Percentiles rank a stretch among this genome's conserved stretches.
Evolutionary conservation across 441 rosid genomes (phyloP).

Genomic region (Biscutella auriculata): DNA sequence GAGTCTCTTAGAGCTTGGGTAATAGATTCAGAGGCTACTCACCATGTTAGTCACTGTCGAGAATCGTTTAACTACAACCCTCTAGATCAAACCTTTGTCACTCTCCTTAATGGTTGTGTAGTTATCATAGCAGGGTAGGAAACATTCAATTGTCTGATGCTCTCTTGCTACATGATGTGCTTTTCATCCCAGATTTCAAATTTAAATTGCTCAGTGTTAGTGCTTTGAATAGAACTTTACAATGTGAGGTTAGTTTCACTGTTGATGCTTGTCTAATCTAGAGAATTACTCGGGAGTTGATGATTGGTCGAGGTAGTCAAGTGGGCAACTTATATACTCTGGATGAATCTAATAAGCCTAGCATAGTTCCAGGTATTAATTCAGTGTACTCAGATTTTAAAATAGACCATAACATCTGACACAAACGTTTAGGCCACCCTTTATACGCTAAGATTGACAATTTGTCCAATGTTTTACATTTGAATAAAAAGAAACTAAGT

Average conservation of each 20-base stretch:
- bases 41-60: too few species aligned
- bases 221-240: too few species aligned
- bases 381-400: neutral
- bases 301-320: neutral
- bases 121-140: neutral
- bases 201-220: neutral
- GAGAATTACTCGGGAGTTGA: neutral
- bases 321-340: neutral
- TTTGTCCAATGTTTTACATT: neutral
- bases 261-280: neutral
- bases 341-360: too few species aligned
- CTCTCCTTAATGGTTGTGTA: neutral
- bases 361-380: neutral
- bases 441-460: neutral
- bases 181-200: neutral
- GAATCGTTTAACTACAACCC: too few species aligned
- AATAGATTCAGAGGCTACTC: too few species aligned
- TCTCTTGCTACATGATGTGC: neutral
- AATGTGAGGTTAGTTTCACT: neutral
- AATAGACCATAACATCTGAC: neutral
- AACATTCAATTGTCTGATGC: neutral
- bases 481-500: neutral
- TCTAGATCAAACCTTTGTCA: neutral
- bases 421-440: neutral
- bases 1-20: too few species aligned